Conservation (phyloP, 768 basidiomycete species). For the Xerocomellus intermedius region DNA sequence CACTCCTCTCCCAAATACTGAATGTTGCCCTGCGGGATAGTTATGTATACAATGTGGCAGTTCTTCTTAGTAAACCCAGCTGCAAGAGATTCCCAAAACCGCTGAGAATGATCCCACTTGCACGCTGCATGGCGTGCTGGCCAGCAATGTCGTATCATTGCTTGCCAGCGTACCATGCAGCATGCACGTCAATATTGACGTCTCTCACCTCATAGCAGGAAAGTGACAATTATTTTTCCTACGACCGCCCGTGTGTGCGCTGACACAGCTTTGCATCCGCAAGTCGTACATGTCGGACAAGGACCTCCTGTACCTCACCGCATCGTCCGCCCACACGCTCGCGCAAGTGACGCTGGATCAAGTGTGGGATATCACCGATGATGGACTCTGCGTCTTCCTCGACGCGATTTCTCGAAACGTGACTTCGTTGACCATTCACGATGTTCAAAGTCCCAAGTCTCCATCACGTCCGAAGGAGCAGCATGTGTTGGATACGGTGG, state of each 20-base stretch:
- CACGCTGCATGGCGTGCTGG: no score
- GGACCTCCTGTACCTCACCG: not conserved
- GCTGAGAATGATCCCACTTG: not conserved
- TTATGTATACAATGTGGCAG: no score
- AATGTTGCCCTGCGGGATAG: no score
- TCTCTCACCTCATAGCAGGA: not conserved
- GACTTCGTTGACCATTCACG: not conserved
- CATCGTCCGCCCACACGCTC: slow-evolving; percentile 1
- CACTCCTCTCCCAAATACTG: no score
- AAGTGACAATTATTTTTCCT: not conserved
- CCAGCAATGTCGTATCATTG: no score
- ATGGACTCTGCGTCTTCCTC: no score
- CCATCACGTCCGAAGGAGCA: no score
- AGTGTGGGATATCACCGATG: no score
- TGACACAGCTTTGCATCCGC: not conserved
- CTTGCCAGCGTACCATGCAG: no score
- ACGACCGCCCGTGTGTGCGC: not conserved
- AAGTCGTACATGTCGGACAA: not conserved
- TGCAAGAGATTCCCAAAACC: no score
- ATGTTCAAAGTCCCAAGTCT: not conserved
- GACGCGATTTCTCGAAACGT: not conserved
- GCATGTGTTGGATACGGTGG: not conserved
- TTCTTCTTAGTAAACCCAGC: no score
- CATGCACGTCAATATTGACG: no score
- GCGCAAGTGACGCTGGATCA: not conserved